A percentile compares a stretch with the other conserved stretches of the same genome.
These are phyloP conservation scores for Malassezia brasiliensis DNA, from an alignment of 1,284 basidiomycete species.

Conservation along the genomic window DNA sequence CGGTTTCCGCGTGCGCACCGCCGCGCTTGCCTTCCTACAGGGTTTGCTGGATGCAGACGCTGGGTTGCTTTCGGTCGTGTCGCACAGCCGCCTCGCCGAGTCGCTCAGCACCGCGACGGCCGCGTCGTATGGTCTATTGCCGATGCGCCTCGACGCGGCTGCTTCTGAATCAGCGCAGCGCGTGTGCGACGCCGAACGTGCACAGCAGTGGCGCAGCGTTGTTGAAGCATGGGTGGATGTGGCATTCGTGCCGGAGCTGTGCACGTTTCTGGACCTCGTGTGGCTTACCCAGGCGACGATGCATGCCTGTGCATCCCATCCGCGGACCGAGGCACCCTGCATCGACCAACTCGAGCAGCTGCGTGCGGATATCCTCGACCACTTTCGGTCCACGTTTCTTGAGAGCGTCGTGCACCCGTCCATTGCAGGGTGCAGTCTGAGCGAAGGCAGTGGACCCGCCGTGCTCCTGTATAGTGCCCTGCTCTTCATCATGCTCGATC, in stretches of 20 bases:
- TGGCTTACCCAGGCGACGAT: background rate
- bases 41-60: background rate
- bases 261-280: background rate
- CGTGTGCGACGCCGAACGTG: background rate
- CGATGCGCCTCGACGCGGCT: background rate
- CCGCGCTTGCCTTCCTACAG: background rate
- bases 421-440: background rate
- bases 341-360: constrained; percentile 5
- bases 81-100: background rate
- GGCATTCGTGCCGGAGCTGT: background rate
- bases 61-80: background rate
- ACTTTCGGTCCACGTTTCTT: background rate
- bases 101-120: background rate
- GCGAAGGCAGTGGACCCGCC: background rate
- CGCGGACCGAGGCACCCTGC: background rate
- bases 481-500: background rate
- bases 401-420: background rate
- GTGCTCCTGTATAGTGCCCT: background rate
- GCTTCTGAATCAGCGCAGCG: background rate
- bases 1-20: constrained; percentile 1
- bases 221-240: background rate
- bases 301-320: background rate
- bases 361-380: background rate
- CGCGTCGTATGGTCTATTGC: constrained; percentile 2
- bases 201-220: background rate